Evolutionary conservation across 306 rosid genomes (phyloP), one percentile per base, ranked within the genome.

Genomic region (Medicago lupulina): DNA sequence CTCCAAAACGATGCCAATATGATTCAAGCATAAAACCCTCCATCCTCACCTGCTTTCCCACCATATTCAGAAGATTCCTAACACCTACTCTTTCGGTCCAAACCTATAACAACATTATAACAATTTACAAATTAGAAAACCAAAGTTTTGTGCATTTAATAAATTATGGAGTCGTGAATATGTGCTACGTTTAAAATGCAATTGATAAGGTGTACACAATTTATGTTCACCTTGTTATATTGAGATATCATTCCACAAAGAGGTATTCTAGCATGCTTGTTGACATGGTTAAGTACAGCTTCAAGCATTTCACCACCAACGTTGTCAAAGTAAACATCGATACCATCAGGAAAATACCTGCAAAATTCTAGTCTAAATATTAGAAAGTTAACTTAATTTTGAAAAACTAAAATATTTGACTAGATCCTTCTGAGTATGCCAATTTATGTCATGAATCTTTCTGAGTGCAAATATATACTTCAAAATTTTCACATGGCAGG

Each of bases 281-380:
- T 90, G 65, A 90, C 89, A 81, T 88, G 88, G 76, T 88, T 88
- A 46, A 90, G 92, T 15, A 81, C 92, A 54, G 89, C 78, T 84
- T 88, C 96, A 77, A 88, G 88, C 90, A 88, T 88, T 82, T 81
- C 66, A 40, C 90, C 92, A 18, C 96, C 96, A 83, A 88, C 92
- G 13, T 90, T 86, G 64, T 88, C 96, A 59, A 90, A 74, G 58
- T 90, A 90, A 5, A 90, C 80, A 81, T 88, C 92, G 50, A 88
- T 90, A 7, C 92, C 96, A 51, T 86, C 2, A 2, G 92, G 96
- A 69, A 88, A 90, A 59, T 82, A 82, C 79, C 95, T 86, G 63
- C 47, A 50, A 8, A 68, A 63, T 53, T 34, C 4, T 8, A 23
- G 14, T 12, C 18, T 8, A 13, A 40, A 10, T 51, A 1, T 63